Conservation (phyloP, 2,329 filamentous ascomycete genomes). For the Chlorencoelia australis region DNA sequence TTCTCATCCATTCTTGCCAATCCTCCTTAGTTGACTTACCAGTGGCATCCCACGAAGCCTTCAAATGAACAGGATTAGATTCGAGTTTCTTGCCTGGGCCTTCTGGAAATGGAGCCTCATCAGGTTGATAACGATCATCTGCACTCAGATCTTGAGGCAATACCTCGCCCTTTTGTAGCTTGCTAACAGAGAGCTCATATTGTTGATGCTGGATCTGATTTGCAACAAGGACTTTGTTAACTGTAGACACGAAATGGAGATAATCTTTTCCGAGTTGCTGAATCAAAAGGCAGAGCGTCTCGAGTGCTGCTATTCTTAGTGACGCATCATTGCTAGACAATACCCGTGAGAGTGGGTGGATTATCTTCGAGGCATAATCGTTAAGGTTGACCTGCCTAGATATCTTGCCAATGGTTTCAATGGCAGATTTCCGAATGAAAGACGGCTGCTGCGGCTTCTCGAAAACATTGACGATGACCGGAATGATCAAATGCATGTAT, state of each 20-base stretch:
- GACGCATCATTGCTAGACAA: constrained; percentile 62
- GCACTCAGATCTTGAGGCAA: constrained; percentile 92
- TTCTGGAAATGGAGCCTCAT: constrained; percentile 75
- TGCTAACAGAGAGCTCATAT: constrained; percentile 85
- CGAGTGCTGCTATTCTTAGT: constrained; percentile 72
- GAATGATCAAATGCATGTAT: constrained; percentile 98
- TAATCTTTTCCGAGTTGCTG: constrained; percentile 96
- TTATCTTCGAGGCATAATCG: constrained; percentile 91
- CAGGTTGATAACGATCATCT: constrained; percentile 68
- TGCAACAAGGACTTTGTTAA: constrained; percentile 74
- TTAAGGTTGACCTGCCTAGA: constrained; percentile 96
- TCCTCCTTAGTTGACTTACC: constrained; percentile 97
- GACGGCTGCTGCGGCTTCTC: constrained; percentile 76
- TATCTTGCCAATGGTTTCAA: constrained; percentile 88
- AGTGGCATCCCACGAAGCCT: constrained; percentile 92
- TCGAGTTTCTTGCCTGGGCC: constrained; percentile 88
- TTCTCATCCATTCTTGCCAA: constrained; percentile 97
- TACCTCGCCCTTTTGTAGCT: constrained; percentile 87
- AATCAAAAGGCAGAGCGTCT: constrained; percentile 90
- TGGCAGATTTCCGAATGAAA: constrained; percentile 74
- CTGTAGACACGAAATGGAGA: constrained; percentile 82
- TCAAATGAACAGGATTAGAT: constrained; percentile 94
- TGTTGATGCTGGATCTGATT: constrained; percentile 82
- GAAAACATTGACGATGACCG: constrained; percentile 88
- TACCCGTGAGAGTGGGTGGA: constrained; percentile 82